Conservation (phyloP, 257 asterid species). For the Schizonepeta tenuifolia region DNA sequence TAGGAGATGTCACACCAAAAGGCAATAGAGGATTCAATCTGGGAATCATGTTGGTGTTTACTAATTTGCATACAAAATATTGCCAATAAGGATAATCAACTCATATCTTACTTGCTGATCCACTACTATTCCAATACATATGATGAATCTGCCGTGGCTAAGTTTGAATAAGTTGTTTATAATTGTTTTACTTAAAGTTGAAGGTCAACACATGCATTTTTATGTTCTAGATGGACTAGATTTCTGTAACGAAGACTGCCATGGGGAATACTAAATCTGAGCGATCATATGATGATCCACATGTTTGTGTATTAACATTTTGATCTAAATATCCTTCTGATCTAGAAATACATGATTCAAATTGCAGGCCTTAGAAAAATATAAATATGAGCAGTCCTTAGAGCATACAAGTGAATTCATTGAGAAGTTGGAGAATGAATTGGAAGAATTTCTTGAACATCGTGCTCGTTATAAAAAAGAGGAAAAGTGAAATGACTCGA, state of each 20-base stretch:
- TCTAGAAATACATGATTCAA: constrained; percentile 16
- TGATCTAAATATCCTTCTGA: constrained; percentile 17
- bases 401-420: constrained; percentile 92
- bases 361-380: constrained; percentile 85
- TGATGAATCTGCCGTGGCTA: constrained; percentile 1
- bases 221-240: constrained; percentile 7
- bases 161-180: not conserved
- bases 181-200: not conserved
- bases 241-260: not conserved
- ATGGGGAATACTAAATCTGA: not conserved
- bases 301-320: constrained; percentile 7
- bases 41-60: not conserved
- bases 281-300: constrained; percentile 1
- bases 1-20: too few relatives aligned
- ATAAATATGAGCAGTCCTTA: constrained; percentile 72
- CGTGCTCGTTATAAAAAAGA: constrained; percentile 58
- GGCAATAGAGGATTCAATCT: too few relatives aligned
- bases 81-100: constrained; percentile 19
- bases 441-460: constrained; percentile 73
- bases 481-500: constrained; percentile 38
- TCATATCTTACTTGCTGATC: constrained; percentile 16
- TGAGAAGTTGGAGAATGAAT: constrained; percentile 87
- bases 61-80: constrained; percentile 1
- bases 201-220: not conserved
- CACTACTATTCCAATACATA: constrained; percentile 3